Evolutionary conservation across 139 green algal genomes (phyloP).

Genomic region (Auxenochlorella pyrenoidosa): DNA sequence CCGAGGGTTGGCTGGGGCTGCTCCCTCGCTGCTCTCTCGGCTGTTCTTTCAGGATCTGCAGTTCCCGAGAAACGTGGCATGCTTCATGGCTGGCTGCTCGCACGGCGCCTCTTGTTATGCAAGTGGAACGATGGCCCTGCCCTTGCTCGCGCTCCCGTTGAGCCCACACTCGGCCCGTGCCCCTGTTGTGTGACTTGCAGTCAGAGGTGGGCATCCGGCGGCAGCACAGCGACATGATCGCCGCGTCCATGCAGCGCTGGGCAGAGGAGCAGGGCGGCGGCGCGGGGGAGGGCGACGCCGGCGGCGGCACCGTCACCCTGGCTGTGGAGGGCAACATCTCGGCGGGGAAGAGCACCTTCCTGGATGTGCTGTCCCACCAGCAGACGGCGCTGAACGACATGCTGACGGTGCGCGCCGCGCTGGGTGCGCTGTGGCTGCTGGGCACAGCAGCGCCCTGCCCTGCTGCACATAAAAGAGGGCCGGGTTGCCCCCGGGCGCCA

Average conservation of each 20-base stretch:
- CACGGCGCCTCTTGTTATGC: no score
- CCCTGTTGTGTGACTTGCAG: neutral
- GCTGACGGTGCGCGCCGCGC: conserved; percentile 53
- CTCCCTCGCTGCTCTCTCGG: no score
- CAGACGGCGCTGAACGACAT: conserved; percentile 57
- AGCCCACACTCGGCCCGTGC: no score
- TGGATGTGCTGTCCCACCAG: conserved; percentile 64
- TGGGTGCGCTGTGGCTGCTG: neutral
- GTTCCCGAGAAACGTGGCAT: no score
- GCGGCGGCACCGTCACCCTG: conserved; percentile 76
- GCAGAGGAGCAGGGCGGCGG: conserved; percentile 25
- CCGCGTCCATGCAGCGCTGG: conserved; percentile 41
- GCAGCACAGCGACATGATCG: conserved; percentile 49
- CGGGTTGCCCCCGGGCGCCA: no score
- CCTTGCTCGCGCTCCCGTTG: no score
- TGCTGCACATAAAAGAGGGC: no score
- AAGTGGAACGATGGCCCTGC: no score
- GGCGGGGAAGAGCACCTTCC: conserved; percentile 94
- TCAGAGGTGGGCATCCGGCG: conserved; percentile 52
- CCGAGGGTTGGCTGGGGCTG: no score
- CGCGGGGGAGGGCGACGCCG: neutral
- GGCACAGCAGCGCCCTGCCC: no score
- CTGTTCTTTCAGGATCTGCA: no score
- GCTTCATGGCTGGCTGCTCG: no score
- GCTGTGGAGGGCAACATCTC: conserved; percentile 98